A percentile compares a stretch with the other conserved stretches of the same genome.
phyloP scores from a whole-genome alignment of 208 protist genomes.

The Leishmania lainsoni region DNA sequence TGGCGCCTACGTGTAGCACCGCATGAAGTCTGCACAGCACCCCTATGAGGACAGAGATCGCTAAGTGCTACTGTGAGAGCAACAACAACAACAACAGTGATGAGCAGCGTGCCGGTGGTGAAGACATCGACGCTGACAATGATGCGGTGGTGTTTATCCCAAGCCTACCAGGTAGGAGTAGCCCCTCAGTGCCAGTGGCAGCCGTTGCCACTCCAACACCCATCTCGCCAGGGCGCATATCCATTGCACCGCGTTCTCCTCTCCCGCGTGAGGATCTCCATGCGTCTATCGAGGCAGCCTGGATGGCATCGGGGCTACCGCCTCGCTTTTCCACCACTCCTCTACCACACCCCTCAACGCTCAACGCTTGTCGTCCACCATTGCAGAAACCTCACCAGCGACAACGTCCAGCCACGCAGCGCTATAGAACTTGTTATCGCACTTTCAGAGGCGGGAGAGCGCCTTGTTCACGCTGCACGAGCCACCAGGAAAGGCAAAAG shows the following conservation, averaged over 20 bases:
- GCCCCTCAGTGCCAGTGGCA: not conserved
- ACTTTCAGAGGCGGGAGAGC: not conserved
- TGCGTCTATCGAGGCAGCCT: not conserved
- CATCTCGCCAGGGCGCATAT: not conserved
- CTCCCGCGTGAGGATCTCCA: not conserved
- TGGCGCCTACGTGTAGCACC: not conserved
- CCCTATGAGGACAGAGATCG: not conserved
- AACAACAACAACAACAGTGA: not conserved
- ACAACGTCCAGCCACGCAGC: not conserved
- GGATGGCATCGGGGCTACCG: slow-evolving; percentile 4
- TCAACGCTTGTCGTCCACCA: not conserved
- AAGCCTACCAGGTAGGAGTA: not conserved
- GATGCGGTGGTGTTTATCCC: not conserved
- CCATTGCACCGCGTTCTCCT: not conserved
- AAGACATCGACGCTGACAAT: not conserved
- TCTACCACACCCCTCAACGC: not conserved
- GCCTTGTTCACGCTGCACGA: not conserved
- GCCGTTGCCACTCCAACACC: not conserved
- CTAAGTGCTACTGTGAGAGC: not conserved
- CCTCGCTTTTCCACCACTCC: not conserved
- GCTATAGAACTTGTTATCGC: not conserved
- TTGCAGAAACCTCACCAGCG: not conserved
- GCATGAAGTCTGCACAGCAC: not conserved
- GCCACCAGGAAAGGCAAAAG: not conserved
- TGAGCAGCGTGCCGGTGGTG: not conserved